Conservation (phyloP, 495 filamentous ascomycete genomes). For the Aspergillus biplanus region DNA sequence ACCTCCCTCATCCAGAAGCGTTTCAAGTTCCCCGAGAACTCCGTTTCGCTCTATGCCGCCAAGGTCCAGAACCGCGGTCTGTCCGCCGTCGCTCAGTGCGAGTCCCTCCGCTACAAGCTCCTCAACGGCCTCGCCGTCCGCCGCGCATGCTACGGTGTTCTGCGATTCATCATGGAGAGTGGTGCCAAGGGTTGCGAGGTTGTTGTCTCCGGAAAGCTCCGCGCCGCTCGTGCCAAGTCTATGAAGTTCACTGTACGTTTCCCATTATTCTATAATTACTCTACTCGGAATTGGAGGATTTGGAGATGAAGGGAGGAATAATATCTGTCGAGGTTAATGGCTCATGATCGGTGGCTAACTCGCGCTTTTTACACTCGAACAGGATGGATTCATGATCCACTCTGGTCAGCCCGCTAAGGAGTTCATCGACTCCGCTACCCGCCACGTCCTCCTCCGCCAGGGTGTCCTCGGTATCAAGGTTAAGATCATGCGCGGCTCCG, state of each 20-base stretch:
- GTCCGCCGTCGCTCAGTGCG: constrained; percentile 99
- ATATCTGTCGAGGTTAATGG: neutral
- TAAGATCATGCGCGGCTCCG: constrained; percentile 99
- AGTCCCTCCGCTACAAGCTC: constrained; percentile 99
- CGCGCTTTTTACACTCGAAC: constrained; percentile 9
- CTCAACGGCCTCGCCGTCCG: constrained; percentile 98
- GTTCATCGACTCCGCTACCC: constrained; percentile 97
- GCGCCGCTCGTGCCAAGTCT: constrained; percentile 97
- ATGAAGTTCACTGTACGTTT: constrained; percentile 97
- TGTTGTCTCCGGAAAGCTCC: constrained; percentile 97
- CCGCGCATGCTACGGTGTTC: constrained; percentile 98
- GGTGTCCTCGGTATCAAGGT: constrained; percentile 99
- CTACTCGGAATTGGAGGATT: neutral
- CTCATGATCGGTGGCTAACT: constrained; percentile 1
- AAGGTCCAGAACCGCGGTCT: constrained; percentile 99
- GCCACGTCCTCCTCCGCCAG: constrained; percentile 98
- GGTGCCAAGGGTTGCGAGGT: constrained; percentile 99
- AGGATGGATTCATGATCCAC: constrained; percentile 99
- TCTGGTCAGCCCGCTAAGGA: constrained; percentile 99
- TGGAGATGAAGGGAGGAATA: neutral
- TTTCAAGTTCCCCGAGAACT: constrained; percentile 99
- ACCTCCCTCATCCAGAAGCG: constrained; percentile 99
- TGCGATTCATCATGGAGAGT: constrained; percentile 99
- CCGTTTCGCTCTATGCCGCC: constrained; percentile 98
- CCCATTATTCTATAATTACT: neutral